Percentiles rank a stretch among this genome's conserved stretches.
Conservation (phyloP, 1,139 yeast genomes). For the Candida pseudoviswanathii region DNA sequence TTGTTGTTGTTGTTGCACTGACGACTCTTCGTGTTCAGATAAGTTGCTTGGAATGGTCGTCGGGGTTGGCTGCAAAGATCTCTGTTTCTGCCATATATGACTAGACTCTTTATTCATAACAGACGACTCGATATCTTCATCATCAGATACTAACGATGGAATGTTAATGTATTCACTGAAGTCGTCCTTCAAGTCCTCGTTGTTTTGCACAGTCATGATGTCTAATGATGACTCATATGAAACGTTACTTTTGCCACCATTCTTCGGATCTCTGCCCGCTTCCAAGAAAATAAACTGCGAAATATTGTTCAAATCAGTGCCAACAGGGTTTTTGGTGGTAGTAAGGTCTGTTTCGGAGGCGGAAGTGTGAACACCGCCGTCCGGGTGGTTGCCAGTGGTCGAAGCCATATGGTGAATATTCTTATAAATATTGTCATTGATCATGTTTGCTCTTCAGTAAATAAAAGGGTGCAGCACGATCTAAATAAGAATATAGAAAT, state of each 20-base stretch:
- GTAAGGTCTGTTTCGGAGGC: no score
- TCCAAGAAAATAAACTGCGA: conserved; percentile 13
- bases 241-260: conserved; percentile 7
- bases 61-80: conserved; percentile 15
- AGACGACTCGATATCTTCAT: conserved; percentile 13
- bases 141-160: conserved; percentile 14
- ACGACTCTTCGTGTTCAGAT: background rate
- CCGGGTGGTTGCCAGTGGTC: conserved; percentile 9
- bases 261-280: conserved; percentile 9
- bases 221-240: conserved; percentile 15
- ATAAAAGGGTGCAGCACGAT: conserved; percentile 9
- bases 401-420: conserved; percentile 12
- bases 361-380: background rate
- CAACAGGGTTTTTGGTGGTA: conserved; percentile 4
- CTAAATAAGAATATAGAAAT: conserved; percentile 17
- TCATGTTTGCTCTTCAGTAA: conserved; percentile 13
- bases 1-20: conserved; percentile 5
- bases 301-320: conserved; percentile 9
- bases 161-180: conserved; percentile 16
- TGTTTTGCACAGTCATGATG: conserved; percentile 17
- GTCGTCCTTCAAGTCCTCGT: conserved; percentile 14
- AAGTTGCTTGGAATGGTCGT: conserved; percentile 13
- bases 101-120: conserved; percentile 13
- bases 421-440: conserved; percentile 18
- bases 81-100: conserved; percentile 12